Conservation (phyloP, 176 grass and related monocot genomes). For the Cenchrus americanus region DNA sequence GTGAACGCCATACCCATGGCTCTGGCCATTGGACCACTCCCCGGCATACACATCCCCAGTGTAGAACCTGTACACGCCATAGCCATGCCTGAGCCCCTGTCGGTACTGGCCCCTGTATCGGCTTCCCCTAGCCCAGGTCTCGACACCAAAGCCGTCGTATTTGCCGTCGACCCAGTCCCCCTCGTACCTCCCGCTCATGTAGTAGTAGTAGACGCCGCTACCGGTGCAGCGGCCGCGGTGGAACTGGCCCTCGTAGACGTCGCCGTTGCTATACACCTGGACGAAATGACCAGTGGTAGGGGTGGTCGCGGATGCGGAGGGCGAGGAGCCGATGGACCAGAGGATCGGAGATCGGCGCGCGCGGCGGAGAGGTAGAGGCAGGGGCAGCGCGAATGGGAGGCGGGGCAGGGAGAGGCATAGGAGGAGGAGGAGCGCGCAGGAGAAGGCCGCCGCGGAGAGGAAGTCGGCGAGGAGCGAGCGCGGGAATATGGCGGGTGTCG, state of each 20-base stretch:
- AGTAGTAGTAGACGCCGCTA: slow-evolving; percentile 97
- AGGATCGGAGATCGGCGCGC: slow-evolving; percentile 74
- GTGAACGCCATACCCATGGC: slow-evolving; percentile 90
- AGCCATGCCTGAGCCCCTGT: slow-evolving; percentile 89
- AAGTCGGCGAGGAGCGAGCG: slow-evolving; percentile 88
- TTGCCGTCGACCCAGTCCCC: slow-evolving; percentile 91
- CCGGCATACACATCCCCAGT: slow-evolving; percentile 94
- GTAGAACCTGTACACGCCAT: slow-evolving; percentile 96
- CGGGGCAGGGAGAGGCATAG: slow-evolving; percentile 79
- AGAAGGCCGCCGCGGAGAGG: slow-evolving; percentile 91
- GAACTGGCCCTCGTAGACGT: slow-evolving; percentile 96
- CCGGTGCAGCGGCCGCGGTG: slow-evolving; percentile 75
- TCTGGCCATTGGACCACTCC: slow-evolving; percentile 97
- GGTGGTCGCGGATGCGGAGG: slow-evolving; percentile 43
- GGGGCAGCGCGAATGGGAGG: slow-evolving; percentile 59
- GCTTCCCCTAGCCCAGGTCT: slow-evolving; percentile 96
- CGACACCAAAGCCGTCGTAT: slow-evolving; percentile 94
- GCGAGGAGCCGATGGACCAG: slow-evolving; percentile 87
- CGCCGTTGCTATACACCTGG: slow-evolving; percentile 89
- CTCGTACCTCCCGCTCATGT: slow-evolving; percentile 98
- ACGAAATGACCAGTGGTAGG: slow-evolving; percentile 80
- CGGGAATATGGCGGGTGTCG: slow-evolving; percentile 42
- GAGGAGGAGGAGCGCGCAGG: slow-evolving; percentile 77
- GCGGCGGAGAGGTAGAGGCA: slow-evolving; percentile 48
- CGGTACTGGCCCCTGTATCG: slow-evolving; percentile 89